A percentile compares a stretch with the other conserved stretches of the same genome.
Evolutionary conservation across 176 grass and related monocot genomes (phyloP).

Genomic region (Phragmites australis): DNA sequence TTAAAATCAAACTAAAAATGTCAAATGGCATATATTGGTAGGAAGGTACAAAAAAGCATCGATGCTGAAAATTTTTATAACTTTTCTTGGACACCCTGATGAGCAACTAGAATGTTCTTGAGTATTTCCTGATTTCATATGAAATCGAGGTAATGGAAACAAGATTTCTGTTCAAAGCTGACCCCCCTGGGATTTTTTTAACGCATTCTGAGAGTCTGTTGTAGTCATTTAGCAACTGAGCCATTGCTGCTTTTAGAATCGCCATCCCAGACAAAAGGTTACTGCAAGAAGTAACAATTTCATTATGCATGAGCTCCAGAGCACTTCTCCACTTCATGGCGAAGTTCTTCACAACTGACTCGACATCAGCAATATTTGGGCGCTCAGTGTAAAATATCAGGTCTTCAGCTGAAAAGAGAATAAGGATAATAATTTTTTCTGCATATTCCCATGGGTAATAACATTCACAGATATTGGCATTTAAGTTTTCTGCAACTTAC

Average conservation of each 20-base stretch:
- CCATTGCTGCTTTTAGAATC: constrained; percentile 78
- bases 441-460: constrained; percentile 11
- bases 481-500: constrained; percentile 56
- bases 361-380: constrained; percentile 57
- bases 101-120: constrained; percentile 61
- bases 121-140: constrained; percentile 95
- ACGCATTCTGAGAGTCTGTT: constrained; percentile 78
- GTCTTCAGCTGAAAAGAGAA: constrained; percentile 71
- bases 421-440: constrained; percentile 27
- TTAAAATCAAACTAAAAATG: background rate
- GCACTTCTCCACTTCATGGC: constrained; percentile 67
- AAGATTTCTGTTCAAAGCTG: constrained; percentile 64
- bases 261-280: constrained; percentile 88
- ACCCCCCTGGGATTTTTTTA: constrained; percentile 71
- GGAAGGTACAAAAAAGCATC: background rate
- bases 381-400: constrained; percentile 45
- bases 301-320: constrained; percentile 88
- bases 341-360: constrained; percentile 76
- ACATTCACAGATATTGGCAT: background rate
- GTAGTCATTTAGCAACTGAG: constrained; percentile 86
- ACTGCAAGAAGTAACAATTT: constrained; percentile 86
- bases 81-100: constrained; percentile 5
- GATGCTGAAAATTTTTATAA: background rate
- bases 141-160: constrained; percentile 90
- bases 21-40: background rate